Conservation (phyloP, 441 rosid species). For the Macaranga tanarius region DNA sequence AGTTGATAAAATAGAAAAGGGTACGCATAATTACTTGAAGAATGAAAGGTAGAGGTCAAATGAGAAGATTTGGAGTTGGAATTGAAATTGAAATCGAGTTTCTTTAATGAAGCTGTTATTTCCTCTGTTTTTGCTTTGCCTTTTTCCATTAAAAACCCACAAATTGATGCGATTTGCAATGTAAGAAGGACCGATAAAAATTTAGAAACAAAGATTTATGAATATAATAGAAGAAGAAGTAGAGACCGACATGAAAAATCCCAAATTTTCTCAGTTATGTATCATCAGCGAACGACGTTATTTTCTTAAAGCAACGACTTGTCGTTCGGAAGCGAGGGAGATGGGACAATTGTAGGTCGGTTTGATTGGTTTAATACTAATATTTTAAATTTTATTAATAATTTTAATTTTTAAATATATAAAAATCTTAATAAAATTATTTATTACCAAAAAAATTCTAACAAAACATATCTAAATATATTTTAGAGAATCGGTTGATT, state of each 20-base stretch:
- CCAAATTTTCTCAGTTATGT: background rate
- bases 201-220: background rate
- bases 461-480: too few relatives aligned
- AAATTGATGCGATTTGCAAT: background rate
- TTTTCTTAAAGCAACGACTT: too few relatives aligned
- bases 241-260: background rate
- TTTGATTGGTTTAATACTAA: too few relatives aligned
- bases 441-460: too few relatives aligned
- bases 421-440: too few relatives aligned
- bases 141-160: conserved; percentile 42
- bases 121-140: conserved; percentile 29
- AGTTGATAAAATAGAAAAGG: background rate
- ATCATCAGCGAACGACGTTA: background rate
- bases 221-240: background rate
- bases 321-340: too few relatives aligned
- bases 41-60: conserved; percentile 26
- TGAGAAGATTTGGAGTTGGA: conserved; percentile 22
- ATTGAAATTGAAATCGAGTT: conserved; percentile 47
- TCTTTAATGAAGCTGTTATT: conserved; percentile 36
- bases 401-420: too few relatives aligned
- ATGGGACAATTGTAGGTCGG: too few relatives aligned
- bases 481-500: too few relatives aligned
- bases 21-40: conserved; percentile 38
- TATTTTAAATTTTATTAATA: too few relatives aligned
- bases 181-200: too few relatives aligned